Base-by-base conservation (phyloP, 208 protist species). In the Acanthamoeba castellanii region DNA sequence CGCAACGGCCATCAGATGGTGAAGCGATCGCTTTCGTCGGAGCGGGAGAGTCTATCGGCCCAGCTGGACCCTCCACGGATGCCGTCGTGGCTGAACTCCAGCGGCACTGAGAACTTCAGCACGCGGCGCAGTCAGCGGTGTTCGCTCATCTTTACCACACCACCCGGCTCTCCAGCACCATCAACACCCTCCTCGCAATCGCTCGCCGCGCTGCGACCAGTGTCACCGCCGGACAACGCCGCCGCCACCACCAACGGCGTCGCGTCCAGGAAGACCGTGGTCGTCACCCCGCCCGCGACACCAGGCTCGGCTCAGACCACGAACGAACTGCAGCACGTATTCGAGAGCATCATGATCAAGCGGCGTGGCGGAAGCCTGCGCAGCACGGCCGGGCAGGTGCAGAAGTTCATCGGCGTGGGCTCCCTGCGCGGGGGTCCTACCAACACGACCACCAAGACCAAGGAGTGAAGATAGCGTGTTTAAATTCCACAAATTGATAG, bases 271-370 rank as follows among this genome's bases (percentile, higher is more conserved):
- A 70, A 70, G 61, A 32, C 61, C 61, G 61, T 70, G 7, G 27
- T 70, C 20, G 61, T 70, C 55, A 25, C 30, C 4, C 37, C 37
- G 32, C 22, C 37, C 13, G 1, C 70, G 70, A 18, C 70, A 0
- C n/a, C 32, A 0, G 32, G 34, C 32, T 27, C 32, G 5, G 13
- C 42, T 7, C 22, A 32, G 47, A 59, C 70, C 16, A 37, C 76
- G 8, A 87, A 87, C 78, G 78, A 87, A 30, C 50, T 87, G 47
- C 78, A 87, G 27, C 47, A 87, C 47, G 78, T 87, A 0, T 87
- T 87, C 47, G 78, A 87, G 47, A 87, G 78, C 78, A 87, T 87
- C 47, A 87, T 87, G 78, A 87, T 45, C 78, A 87, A 87, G 47
- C 37, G 78, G 5, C 37, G 78, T 0, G 78, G 78, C 45, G 78